phyloP scores from a whole-genome alignment of 352 stramenopile genomes.

The Aphanomyces invadans region DNA sequence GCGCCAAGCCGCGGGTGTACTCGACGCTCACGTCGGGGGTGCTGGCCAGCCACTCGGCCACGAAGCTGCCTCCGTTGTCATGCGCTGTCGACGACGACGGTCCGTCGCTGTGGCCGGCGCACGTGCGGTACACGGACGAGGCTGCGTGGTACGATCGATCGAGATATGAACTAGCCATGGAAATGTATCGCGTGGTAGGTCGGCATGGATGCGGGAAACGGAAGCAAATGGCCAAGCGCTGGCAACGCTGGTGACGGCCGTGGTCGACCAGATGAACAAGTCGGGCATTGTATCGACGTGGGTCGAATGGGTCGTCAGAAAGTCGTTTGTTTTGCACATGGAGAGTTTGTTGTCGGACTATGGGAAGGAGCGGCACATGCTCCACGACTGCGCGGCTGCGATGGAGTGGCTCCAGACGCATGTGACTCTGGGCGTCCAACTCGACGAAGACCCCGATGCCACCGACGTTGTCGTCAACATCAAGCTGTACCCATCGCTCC shows the following conservation, averaged over 20 bases:
- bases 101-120: too few species aligned
- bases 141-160: not conserved
- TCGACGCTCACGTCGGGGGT: not conserved
- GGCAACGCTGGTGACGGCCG: constrained; percentile 59
- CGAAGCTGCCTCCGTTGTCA: too few species aligned
- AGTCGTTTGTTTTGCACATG: constrained; percentile 55
- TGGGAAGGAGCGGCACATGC: constrained; percentile 94
- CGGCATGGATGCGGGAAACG: not conserved
- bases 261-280: constrained; percentile 57
- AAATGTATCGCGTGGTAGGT: too few species aligned
- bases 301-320: not conserved
- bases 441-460: not conserved
- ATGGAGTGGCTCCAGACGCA: constrained; percentile 47
- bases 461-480: too few species aligned
- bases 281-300: not conserved
- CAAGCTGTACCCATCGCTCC: too few species aligned
- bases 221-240: constrained; percentile 50
- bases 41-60: not conserved
- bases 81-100: too few species aligned
- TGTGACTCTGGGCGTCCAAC: not conserved
- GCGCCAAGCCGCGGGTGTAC: not conserved
- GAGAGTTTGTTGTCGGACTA: constrained; percentile 91
- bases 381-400: constrained; percentile 82
- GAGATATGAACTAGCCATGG: too few species aligned
- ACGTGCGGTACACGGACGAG: not conserved